Evolutionary conservation across 179 eudicot species (phyloP), one percentile per base, ranked within the genome.

Genomic region (Spinacia oleracea): DNA sequence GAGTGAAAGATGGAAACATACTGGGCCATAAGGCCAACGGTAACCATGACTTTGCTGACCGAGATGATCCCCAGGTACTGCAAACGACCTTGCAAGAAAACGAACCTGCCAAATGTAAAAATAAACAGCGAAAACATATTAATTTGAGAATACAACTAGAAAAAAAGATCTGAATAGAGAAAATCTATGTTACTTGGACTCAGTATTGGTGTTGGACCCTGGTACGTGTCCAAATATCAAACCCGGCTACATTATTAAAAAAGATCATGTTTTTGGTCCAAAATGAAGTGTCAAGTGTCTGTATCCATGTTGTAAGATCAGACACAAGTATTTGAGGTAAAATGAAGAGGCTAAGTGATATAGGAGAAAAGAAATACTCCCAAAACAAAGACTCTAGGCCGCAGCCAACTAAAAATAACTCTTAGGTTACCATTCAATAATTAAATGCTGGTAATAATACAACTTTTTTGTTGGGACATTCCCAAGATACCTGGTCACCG

Each of bases 1-100:
- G 34, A 70, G 67, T 65, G 53, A 70, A 42, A 62, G 74, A 74
- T 43, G 66, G 71, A 25, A 69, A 77, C 94, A 86, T 89, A 96
- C 99, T 73, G 99, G 93, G 55, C 99, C 99, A 91, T 90, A 96
- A 72, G 99, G 99, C 99, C 99, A 96, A 73, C 99, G 98, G 72
- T 89, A 96, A 79, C 99, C 98, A 84, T 96, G 91, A 88, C 99
- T 96, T 86, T 96, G 99, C 84, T 96, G 99, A 84, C 99, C 99
- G 81, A 96, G 91, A 90, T 96, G 97, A 85, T 96, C 92, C 72
- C 99, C 99, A 72, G 99, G 98, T 71, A 96, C 89, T 74, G 85
- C 98, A 87, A 96, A 96, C n/a, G 99, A 96, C 84, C 98, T 91
- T 63, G 98, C 99, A 76, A 96, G 86, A 84, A 96, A 96, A 55